Evolutionary conservation across 176 grass and related monocot species (phyloP), one percentile per base, ranked within the genome.

Genomic region (Chloris gayana): DNA sequence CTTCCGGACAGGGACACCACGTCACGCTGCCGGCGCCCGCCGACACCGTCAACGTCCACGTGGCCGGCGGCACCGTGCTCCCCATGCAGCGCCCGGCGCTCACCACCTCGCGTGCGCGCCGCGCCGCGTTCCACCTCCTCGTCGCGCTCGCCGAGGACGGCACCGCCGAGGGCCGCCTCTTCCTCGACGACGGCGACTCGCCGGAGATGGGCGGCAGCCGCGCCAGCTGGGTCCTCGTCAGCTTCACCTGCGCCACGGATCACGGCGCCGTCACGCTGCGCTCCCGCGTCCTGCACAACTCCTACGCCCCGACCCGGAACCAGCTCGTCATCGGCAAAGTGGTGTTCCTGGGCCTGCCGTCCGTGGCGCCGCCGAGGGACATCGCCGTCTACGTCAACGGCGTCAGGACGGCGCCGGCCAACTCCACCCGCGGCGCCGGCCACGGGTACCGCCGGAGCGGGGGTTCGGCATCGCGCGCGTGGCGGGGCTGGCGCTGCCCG

Each of bases 11-110:
- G n/a, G n/a, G n/a, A n/a, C n/a, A n/a, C n/a, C 34, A 37, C 22
- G 59, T 91, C 11, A 91, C 78, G 26, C 88, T 98, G 0, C 66
- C 81, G 17, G 92, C 90, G 0, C 88, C 90, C 2, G 44, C 67
- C 8, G 95, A 98, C 62, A 64, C 76, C 6, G 88, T 83, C 32
- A 95, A 93, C 69, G 90, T 93, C 11, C 92, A 98, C 80, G 76
- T 98, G 0, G 69, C 73, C 7, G 88, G 88, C 26, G 95, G 90
- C 0, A 87, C 8, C 73, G 81, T 98, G 72, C 32, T 98, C 50
- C 81, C 81, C 0, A 35, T 91, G 83, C 92, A 98, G 77, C 56
- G 72, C 39, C 58, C 70, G 7, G 95, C 15, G 0, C 29, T 91
- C 12, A 98, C 92, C 1, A 89, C 92, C 2, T 32, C 72, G 17